Conservation (phyloP, 495 filamentous ascomycete species). For the Podospora tetraspora region DNA sequence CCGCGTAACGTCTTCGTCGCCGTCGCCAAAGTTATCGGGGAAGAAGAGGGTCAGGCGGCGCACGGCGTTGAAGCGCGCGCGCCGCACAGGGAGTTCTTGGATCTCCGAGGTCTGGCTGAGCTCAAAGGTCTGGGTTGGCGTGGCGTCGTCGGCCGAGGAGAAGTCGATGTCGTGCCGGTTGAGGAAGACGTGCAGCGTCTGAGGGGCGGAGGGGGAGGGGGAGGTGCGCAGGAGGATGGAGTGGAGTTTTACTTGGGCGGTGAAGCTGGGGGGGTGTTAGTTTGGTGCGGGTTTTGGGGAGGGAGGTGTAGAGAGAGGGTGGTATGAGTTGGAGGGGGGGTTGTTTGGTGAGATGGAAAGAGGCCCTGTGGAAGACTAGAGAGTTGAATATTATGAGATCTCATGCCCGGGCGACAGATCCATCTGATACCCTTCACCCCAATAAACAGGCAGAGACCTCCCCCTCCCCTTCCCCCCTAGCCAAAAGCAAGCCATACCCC, state of each 20-base stretch:
- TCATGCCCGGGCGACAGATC: neutral
- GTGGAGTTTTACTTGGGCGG: conserved; percentile 87
- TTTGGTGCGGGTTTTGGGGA: neutral
- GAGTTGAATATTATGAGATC: neutral
- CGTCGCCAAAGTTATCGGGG: conserved; percentile 62
- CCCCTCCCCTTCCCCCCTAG: too few relatives aligned
- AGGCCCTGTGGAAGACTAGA: neutral
- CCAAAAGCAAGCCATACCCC: too few relatives aligned
- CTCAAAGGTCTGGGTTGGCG: conserved; percentile 70
- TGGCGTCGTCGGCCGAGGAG: conserved; percentile 57
- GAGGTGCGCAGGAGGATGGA: conserved; percentile 78
- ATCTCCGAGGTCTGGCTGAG: conserved; percentile 74
- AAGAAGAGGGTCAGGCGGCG: conserved; percentile 77
- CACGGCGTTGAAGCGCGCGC: conserved; percentile 82
- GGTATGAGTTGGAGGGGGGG: neutral
- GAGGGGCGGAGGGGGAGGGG: conserved; percentile 63
- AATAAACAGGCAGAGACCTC: neutral
- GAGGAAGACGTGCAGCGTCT: conserved; percentile 74
- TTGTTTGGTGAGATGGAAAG: neutral
- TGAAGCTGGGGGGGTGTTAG: conserved; percentile 58
- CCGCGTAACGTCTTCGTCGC: conserved; percentile 69
- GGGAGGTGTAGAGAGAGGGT: too few relatives aligned
- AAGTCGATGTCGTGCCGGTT: conserved; percentile 90
- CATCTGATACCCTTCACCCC: neutral
- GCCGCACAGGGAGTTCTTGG: conserved; percentile 73